Conservation (phyloP, 495 filamentous ascomycete genomes). For the Melanomma pulvis-pyrius region DNA sequence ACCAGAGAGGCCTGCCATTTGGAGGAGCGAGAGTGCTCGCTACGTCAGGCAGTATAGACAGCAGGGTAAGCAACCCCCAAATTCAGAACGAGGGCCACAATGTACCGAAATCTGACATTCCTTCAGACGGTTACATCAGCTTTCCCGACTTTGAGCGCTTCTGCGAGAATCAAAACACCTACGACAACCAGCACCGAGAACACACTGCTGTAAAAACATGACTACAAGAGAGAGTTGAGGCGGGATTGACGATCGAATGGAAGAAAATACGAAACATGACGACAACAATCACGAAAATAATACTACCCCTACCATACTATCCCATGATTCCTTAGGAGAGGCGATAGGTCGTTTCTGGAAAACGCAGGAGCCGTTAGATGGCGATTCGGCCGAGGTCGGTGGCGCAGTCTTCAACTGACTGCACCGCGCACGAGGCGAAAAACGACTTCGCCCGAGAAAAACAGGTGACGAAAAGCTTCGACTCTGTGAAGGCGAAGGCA, state of each 20-base stretch:
- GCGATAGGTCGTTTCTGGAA: slow-evolving; percentile 11
- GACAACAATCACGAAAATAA: slow-evolving; percentile 8
- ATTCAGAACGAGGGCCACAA: neutral
- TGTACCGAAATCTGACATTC: slow-evolving; percentile 30
- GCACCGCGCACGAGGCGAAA: neutral
- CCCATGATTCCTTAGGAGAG: slow-evolving; percentile 12
- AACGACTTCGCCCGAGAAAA: slow-evolving; percentile 4
- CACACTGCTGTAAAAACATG: slow-evolving; percentile 36
- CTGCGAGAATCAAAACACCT: slow-evolving; percentile 31
- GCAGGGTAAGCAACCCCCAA: slow-evolving; percentile 26
- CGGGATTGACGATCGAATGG: slow-evolving; percentile 3
- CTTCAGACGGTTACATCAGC: slow-evolving; percentile 51
- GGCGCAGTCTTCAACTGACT: slow-evolving; percentile 9
- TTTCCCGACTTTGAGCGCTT: slow-evolving; percentile 54
- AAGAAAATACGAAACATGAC: neutral
- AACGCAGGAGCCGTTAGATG: slow-evolving; percentile 8
- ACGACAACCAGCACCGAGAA: slow-evolving; percentile 30
- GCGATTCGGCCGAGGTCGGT: slow-evolving; percentile 6
- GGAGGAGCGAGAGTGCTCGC: slow-evolving; percentile 33
- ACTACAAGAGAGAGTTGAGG: neutral
- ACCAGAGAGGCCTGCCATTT: slow-evolving; percentile 26
- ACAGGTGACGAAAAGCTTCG: neutral
- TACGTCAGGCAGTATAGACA: slow-evolving; percentile 27
- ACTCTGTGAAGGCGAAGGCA: neutral
- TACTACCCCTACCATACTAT: slow-evolving; percentile 9